Evolutionary conservation across 306 rosid species (phyloP).

Genomic region (Senna siamea): DNA sequence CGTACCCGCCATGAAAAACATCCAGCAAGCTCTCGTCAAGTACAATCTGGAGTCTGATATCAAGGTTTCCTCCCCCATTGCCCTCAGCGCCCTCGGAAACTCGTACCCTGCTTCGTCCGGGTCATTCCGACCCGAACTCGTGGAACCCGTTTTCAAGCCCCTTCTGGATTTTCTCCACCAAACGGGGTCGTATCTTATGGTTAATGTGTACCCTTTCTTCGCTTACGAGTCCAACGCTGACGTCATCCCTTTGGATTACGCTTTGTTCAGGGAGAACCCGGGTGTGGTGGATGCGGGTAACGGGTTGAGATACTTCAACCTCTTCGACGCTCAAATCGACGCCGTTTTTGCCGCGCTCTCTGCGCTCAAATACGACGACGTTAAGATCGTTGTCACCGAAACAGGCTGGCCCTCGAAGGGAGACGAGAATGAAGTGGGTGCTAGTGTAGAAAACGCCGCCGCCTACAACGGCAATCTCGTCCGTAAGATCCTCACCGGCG

Average conservation of each 20-base stretch:
- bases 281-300: slow-evolving; percentile 85
- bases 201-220: slow-evolving; percentile 90
- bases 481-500: slow-evolving; percentile 67
- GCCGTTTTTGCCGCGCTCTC: slow-evolving; percentile 88
- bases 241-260: slow-evolving; percentile 84
- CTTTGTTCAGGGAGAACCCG: slow-evolving; percentile 76
- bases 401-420: slow-evolving; percentile 97
- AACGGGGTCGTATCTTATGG: slow-evolving; percentile 89
- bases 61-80: slow-evolving; percentile 90
- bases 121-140: slow-evolving; percentile 78
- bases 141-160: slow-evolving; percentile 70
- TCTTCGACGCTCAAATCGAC: slow-evolving; percentile 95
- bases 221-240: slow-evolving; percentile 92
- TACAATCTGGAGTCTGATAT: slow-evolving; percentile 59
- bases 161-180: slow-evolving; percentile 74
- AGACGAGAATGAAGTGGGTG: slow-evolving; percentile 81
- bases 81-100: slow-evolving; percentile 77
- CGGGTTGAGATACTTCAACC: slow-evolving; percentile 69
- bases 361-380: slow-evolving; percentile 71
- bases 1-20: slow-evolving; percentile 86
- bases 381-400: slow-evolving; percentile 69
- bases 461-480: slow-evolving; percentile 89
- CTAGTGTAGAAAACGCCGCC: slow-evolving; percentile 75
- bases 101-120: slow-evolving; percentile 93
- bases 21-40: slow-evolving; percentile 69